A percentile compares a stretch with the other conserved stretches of the same genome.
These are phyloP conservation scores for Zalerion maritima DNA, from an alignment of 495 filamentous ascomycete species.

Conservation along the genomic window DNA sequence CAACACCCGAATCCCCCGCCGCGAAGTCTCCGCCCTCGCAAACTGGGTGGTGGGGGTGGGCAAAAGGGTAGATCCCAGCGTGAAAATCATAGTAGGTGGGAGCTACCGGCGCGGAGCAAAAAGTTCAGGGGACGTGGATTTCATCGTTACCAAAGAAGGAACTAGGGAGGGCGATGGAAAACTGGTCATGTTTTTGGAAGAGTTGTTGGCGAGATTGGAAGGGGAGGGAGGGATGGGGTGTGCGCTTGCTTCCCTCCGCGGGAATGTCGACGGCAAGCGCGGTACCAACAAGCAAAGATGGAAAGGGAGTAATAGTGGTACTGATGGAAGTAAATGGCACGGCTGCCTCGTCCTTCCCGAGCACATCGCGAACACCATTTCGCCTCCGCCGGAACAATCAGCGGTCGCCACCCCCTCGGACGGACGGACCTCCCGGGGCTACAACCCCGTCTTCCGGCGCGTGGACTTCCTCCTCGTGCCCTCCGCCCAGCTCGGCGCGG, in stretches of 20 bases:
- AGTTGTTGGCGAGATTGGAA: constrained; percentile 48
- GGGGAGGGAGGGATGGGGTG: constrained; percentile 42
- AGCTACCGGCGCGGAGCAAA: constrained; percentile 73
- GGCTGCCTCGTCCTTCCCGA: constrained; percentile 60
- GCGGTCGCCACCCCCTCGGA: constrained; percentile 2
- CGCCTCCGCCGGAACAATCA: constrained; percentile 9
- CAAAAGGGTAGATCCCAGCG: constrained; percentile 38
- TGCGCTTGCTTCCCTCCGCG: constrained; percentile 25
- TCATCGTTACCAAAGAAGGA: constrained; percentile 63
- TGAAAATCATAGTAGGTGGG: constrained; percentile 60
- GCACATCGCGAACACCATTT: no score
- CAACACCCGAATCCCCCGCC: constrained; percentile 63
- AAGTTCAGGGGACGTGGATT: constrained; percentile 69
- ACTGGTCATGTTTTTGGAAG: constrained; percentile 45
- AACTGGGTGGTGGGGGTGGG: constrained; percentile 50
- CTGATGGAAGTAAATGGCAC: constrained; percentile 66
- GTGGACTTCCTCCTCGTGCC: constrained; percentile 85
- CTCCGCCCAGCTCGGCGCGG: constrained; percentile 66
- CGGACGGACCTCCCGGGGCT: constrained; percentile 7
- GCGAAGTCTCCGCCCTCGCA: constrained; percentile 59
- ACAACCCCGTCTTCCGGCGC: constrained; percentile 48
- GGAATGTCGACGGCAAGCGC: constrained; percentile 11
- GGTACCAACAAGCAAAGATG: no score
- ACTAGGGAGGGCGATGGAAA: constrained; percentile 43
- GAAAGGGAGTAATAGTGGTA: no score